Evolutionary conservation across 2,329 filamentous ascomycete species (phyloP), one percentile per base, ranked within the genome.

Genomic region (Fusarium paranaense): DNA sequence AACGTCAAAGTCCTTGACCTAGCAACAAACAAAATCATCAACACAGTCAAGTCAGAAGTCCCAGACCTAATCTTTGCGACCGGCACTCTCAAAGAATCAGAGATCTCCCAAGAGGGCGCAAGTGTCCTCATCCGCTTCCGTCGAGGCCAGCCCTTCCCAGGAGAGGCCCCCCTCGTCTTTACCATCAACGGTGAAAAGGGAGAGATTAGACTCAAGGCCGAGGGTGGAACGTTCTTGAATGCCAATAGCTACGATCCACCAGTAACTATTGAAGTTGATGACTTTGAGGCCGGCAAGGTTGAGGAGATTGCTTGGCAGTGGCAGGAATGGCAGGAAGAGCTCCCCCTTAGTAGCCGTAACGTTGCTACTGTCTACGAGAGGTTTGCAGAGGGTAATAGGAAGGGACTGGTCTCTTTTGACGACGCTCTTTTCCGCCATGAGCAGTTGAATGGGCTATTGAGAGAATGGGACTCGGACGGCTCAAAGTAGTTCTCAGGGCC

Each of bases 281-380:
- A 90, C 30, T 85, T 85, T 33, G 85, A 81, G 30, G 86, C 81
- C 0, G 84, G 86, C 33, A 72, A 83, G 20, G 81, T 88, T 1
- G 83, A 87, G 14, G 72, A 82, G 4, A 78, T 89, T 0, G 73
- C 82, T 1, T 86, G 85, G 81, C 78, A 82, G 9, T 90, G 85
- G 82, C 79, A 82, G 16, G 84, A 85, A 4, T 87, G 85, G 80
- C 86, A 87, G 75, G 81, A 85, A 13, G 82, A 85, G 13, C 68
- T 90, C 20, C 85, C 87, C 0, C 38, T 84, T 1, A 74, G 81
- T 4, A 85, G 83, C 1, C 83, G 87, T 62, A 87, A 86, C 71
- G 86, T 92, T 32, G 90, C 85, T 0, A 84, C 83, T 22, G 74
- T 90, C 1, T 92, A 91, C 80, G 90, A 92, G 74, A 84, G 83